Percentiles rank a stretch among this genome's conserved stretches.
Conservation (phyloP, 2,329 filamentous ascomycete genomes). For the Colletotrichum graminicola region DNA sequence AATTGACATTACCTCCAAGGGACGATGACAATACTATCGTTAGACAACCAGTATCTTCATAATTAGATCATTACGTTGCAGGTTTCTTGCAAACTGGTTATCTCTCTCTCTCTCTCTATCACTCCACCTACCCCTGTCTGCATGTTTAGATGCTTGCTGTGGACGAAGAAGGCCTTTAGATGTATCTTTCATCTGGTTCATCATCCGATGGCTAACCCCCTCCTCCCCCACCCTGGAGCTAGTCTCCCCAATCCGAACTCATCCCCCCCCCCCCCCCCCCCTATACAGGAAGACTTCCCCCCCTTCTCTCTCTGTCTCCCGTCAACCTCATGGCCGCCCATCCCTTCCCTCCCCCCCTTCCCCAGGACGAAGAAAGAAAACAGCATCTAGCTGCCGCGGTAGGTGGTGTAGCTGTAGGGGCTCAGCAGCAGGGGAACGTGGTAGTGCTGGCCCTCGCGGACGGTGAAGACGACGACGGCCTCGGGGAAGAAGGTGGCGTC, state of each 20-base stretch:
- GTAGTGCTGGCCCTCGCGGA: constrained; percentile 73
- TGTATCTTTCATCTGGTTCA: neutral
- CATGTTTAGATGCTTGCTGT: neutral
- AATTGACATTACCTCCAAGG: neutral
- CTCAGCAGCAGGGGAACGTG: constrained; percentile 84
- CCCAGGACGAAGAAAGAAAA: neutral
- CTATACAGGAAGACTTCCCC: neutral
- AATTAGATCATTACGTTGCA: constrained; percentile 29
- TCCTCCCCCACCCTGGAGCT: too few relatives aligned
- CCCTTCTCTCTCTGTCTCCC: neutral
- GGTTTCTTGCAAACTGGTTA: constrained; percentile 11
- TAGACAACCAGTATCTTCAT: constrained; percentile 30
- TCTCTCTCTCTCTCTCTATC: neutral
- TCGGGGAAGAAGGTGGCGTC: constrained; percentile 73
- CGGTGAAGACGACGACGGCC: constrained; percentile 66
- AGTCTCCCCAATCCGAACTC: neutral
- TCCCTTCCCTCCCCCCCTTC: neutral
- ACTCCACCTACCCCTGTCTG: neutral
- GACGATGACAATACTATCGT: constrained; percentile 34
- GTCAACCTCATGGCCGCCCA: neutral
- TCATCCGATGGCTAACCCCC: too few relatives aligned
- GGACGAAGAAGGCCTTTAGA: neutral
- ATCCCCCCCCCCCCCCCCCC: neutral
- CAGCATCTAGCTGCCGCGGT: constrained; percentile 74
- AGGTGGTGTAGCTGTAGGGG: constrained; percentile 86